phyloP scores from a whole-genome alignment of 768 basidiomycete species.

The Russula vinacea region DNA sequence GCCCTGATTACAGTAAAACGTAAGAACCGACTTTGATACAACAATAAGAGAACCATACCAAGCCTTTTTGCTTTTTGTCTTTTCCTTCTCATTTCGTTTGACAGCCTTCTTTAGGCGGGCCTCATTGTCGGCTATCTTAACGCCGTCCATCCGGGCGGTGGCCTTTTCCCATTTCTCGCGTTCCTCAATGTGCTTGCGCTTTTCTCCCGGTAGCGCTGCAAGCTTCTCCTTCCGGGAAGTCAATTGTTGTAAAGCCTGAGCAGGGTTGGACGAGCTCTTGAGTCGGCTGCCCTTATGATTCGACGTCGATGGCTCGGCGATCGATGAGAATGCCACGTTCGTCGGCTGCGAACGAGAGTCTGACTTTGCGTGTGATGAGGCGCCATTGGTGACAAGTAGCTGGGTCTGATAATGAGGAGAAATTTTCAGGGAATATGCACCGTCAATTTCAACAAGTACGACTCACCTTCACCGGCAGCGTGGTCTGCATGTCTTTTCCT shows the following conservation, averaged over 20 bases:
- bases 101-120: conserved; percentile 82
- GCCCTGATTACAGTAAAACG: conserved; percentile 51
- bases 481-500: conserved; percentile 46
- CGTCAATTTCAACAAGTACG: not conserved
- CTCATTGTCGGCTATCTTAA: conserved; percentile 90
- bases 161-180: conserved; percentile 90
- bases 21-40: conserved; percentile 11
- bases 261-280: conserved; percentile 74
- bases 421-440: not conserved
- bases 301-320: conserved; percentile 48
- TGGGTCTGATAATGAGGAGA: conserved; percentile 50
- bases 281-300: conserved; percentile 51
- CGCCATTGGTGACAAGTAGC: conserved; percentile 62
- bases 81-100: conserved; percentile 90
- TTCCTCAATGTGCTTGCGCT: conserved; percentile 75
- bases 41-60: conserved; percentile 55
- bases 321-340: conserved; percentile 66
- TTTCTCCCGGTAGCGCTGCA: conserved; percentile 74
- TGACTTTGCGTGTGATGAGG: conserved; percentile 31
- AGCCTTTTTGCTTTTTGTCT: conserved; percentile 74
- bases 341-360: conserved; percentile 41
- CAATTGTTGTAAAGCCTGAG: conserved; percentile 81
- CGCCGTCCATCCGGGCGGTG: conserved; percentile 80
- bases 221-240: conserved; percentile 74
- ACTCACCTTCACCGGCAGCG: conserved; percentile 54